Conservation (phyloP, 306 rosid genomes). For the barrel medic (Medicago truncatula) region MtrunA17r5.0-ANR NC_053042.1:56416501-56417000, state of each 20-base stretch:
- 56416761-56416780: constrained; percentile 69
- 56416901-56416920: constrained; percentile 14
- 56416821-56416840: constrained; percentile 22
- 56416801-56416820: constrained; percentile 24
- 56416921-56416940: constrained; percentile 68
- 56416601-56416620: not conserved
- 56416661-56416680: constrained; percentile 19
- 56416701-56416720: constrained; percentile 34
- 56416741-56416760: constrained; percentile 82
- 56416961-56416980: constrained; percentile 93
- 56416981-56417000: constrained; percentile 87
- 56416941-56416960: constrained; percentile 79
- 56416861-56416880: constrained; percentile 8
- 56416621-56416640: not conserved
- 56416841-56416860: not conserved
- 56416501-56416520: constrained; percentile 3
- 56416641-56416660: constrained; percentile 16
- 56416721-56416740: constrained; percentile 89
- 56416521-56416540: constrained; percentile 1
- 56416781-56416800: constrained; percentile 97
- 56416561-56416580: not conserved
- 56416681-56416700: constrained; percentile 29
- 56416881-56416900: constrained; percentile 29
- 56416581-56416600: constrained; percentile 10
- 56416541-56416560: constrained; percentile 6